phyloP scores from a whole-genome alignment of 192 early-diverging fungal genomes.

The Bifiguratus adelaidae region DNA sequence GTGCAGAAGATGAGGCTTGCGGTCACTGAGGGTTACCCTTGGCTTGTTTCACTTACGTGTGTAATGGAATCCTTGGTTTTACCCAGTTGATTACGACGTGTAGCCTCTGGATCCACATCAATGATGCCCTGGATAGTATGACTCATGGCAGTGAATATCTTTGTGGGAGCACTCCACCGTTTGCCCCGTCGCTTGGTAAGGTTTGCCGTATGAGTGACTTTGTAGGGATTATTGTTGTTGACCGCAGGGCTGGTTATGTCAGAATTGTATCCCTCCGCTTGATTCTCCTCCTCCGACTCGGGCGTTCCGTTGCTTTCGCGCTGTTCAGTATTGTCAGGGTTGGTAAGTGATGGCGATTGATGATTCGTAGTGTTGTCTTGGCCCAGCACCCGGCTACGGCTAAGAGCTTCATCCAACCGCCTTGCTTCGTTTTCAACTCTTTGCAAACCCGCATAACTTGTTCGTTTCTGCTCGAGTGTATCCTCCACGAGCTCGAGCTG shows the following conservation, averaged over 20 bases:
- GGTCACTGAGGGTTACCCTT: neutral
- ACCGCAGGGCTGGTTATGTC: neutral
- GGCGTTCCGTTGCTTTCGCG: conserved; percentile 12
- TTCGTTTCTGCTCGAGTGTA: conserved; percentile 62
- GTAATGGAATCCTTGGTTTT: conserved; percentile 74
- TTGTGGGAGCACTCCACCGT: conserved; percentile 28
- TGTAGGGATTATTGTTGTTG: conserved; percentile 16
- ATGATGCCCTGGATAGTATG: conserved; percentile 86
- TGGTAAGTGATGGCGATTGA: neutral
- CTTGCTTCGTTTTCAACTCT: conserved; percentile 62
- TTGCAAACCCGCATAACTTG: conserved; percentile 42
- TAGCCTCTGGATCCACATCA: conserved; percentile 89
- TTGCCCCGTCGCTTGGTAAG: conserved; percentile 11
- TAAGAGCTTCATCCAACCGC: conserved; percentile 56
- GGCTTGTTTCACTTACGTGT: conserved; percentile 21
- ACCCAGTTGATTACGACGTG: conserved; percentile 81
- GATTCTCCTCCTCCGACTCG: conserved; percentile 1
- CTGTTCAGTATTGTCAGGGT: conserved; percentile 7
- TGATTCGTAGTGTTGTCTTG: conserved; percentile 2
- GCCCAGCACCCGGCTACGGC: conserved; percentile 20
- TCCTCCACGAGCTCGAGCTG: conserved; percentile 73
- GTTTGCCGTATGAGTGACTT: conserved; percentile 2
- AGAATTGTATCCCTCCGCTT: neutral
- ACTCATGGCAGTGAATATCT: conserved; percentile 43
- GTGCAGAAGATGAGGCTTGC: neutral